Evolutionary conservation across 2,329 filamentous ascomycete species (phyloP), one percentile per base, ranked within the genome.

Genomic region (Plectosphaerella cucumerina): DNA sequence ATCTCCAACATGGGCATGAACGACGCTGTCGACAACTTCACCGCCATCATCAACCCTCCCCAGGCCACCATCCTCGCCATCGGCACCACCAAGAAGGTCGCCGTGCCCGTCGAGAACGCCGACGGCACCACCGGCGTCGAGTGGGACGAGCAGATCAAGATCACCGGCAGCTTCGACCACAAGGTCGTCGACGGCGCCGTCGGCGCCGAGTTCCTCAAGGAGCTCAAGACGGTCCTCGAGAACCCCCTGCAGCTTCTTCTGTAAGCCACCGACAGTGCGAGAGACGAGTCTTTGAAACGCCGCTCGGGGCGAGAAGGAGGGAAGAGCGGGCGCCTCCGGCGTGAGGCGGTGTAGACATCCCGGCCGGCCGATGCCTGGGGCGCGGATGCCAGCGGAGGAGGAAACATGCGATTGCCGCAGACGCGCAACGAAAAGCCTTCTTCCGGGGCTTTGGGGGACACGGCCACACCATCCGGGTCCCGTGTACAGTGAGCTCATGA

Each of bases 1-100:
- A 97, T 99, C 75, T 96, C 90, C 77, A 99, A 99, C 85, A 96
- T 99, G 94, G 94, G 94, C 73, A 99, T 99, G 94, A 99, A 99
- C 83, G 68, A 86, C 45, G 93, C 94, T 47, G 87, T 99, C 57
- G 92, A 97, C 75, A 85, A 92, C 70, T 99, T 99, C 77, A 97
- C 94, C 48, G 94, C 94, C 60, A 89, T 99, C 67, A 96, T 99
- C 82, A 99, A 99, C 84, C 94, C 95, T 59, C 94, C 94, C 49
- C 95, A 99, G 78, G 89, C 94, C 50, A 88, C 85, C 67, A 99
- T 99, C 70, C 81, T 99, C 57, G 93, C 94, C 50, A 89, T 99
- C 53, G 94, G 95, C 64, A 95, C 91, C 59, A 91, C 90, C 62
- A 89, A 89, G 76, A 97, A 97, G 87, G 93, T 97, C 50, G 90